Evolutionary conservation across 805 yeast genomes (phyloP), one percentile per base, ranked within the genome.

Genomic region (Candida peoriensis): DNA sequence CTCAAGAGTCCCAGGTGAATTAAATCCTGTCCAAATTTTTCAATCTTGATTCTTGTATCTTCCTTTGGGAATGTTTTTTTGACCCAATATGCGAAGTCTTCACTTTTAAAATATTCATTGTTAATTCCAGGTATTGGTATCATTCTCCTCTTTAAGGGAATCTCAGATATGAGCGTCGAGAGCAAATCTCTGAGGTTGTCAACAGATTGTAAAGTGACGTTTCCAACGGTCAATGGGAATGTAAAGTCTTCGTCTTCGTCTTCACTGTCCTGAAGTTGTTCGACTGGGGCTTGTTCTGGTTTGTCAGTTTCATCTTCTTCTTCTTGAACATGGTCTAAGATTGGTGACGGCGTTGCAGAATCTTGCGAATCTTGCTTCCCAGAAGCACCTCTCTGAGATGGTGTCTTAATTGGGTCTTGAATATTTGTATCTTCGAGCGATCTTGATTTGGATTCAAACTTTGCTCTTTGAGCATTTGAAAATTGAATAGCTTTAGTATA

Each of bases 1-100:
- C 38, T 37, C 8, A 61, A 48, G n/a, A 59, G 25, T 0, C 50
- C 50, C 5, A 47, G 18, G 8, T 36, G 37, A 3, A 60, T 27
- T 30, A 60, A 27, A 17, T 41, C 42, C 35, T 61, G 64, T 2
- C 65, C 65, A 19, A 61, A 39, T 22, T 54, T 48, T 34, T 61
- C 61, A n/a, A 55, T 24, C 23, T 58, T 57, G 12, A 38, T 47
- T 4, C 51, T 41, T 0, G 65, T 43, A 30, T 58, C 62, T 22
- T 59, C 41, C 16, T 44, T 44, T 3, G 42, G 30, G 19, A 47
- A 44, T 20, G 35, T 25, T 10, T 31, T 28, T 29, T 38, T 55
- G 9, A 61, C 38, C 41, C 54, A 55, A 5, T 42, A 34, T 6
- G 49, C 21, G 18, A 62, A 41, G 17, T 37, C 37, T 13, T 43